Evolutionary conservation across 192 early-diverging fungal species (phyloP).

Genomic region (Coemansia sp.): DNA sequence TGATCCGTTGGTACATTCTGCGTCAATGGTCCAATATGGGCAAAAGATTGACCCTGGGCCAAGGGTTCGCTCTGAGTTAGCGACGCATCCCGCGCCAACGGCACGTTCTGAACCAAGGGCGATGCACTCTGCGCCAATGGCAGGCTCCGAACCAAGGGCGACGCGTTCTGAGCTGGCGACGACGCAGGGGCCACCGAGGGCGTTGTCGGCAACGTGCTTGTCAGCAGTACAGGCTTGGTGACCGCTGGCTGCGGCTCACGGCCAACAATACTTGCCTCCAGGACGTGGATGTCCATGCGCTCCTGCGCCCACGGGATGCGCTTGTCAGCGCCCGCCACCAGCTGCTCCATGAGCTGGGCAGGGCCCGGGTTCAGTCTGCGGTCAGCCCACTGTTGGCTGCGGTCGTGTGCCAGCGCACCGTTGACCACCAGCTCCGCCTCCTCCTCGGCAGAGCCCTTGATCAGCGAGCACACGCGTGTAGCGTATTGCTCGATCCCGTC

Average conservation of each 20-base stretch:
- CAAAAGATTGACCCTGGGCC: not conserved
- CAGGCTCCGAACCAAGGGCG: not conserved
- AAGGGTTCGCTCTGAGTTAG: not conserved
- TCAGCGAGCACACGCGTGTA: slow-evolving; percentile 42
- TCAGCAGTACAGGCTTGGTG: not conserved
- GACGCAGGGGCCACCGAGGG: not conserved
- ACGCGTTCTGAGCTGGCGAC: no score
- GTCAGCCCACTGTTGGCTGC: slow-evolving; percentile 5
- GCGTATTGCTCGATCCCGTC: slow-evolving; percentile 44
- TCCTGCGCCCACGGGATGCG: slow-evolving; percentile 52
- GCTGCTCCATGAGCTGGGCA: slow-evolving; percentile 34
- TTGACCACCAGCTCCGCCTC: slow-evolving; percentile 44
- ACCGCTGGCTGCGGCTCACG: slow-evolving; percentile 27
- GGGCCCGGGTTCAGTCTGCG: slow-evolving; percentile 12
- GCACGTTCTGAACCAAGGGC: not conserved
- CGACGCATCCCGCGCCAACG: not conserved
- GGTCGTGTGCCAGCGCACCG: slow-evolving; percentile 22
- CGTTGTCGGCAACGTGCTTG: not conserved
- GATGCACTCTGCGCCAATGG: not conserved
- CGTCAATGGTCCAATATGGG: not conserved
- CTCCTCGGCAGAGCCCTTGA: slow-evolving; percentile 42
- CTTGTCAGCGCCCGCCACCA: slow-evolving; percentile 40
- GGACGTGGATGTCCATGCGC: slow-evolving; percentile 40
- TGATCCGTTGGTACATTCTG: not conserved
- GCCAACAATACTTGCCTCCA: slow-evolving; percentile 32